Evolutionary conservation across 2,329 filamentous ascomycete genomes (phyloP).

Genomic region (Fusarium bulbicola): DNA sequence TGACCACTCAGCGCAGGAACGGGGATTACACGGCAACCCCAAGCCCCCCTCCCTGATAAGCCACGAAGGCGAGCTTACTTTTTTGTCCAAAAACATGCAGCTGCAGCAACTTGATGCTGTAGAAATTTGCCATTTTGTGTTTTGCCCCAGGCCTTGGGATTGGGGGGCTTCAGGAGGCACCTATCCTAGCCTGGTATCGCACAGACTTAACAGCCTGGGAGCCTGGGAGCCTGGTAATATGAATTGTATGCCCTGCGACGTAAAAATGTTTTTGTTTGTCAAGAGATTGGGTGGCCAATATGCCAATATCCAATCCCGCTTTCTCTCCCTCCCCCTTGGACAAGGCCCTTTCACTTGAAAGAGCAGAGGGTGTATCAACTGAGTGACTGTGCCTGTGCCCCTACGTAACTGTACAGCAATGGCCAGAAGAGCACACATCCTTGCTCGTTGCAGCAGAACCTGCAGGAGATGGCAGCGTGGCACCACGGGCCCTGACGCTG

Average conservation of each 20-base stretch:
- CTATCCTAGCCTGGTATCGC: slow-evolving; percentile 1
- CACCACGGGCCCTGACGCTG: slow-evolving; percentile 22
- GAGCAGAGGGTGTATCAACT: not conserved
- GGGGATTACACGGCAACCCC: slow-evolving; percentile 20
- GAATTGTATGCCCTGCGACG: slow-evolving; percentile 3
- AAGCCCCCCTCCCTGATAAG: slow-evolving; percentile 6
- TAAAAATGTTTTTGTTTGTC: slow-evolving; percentile 26
- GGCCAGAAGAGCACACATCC: slow-evolving; percentile 11
- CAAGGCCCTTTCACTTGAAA: slow-evolving; percentile 14
- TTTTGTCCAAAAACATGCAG: slow-evolving; percentile 36
- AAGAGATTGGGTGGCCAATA: slow-evolving; percentile 11
- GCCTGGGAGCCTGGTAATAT: not conserved
- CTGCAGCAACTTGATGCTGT: slow-evolving; percentile 34
- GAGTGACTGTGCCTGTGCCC: not conserved
- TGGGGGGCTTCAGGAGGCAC: not conserved
- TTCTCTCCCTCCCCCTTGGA: not conserved
- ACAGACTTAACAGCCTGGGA: slow-evolving; percentile 28
- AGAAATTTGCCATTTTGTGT: slow-evolving; percentile 8
- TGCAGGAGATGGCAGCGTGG: slow-evolving; percentile 32
- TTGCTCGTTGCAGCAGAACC: slow-evolving; percentile 29
- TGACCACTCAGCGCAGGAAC: slow-evolving; percentile 24
- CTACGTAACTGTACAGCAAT: slow-evolving; percentile 14
- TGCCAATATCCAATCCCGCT: slow-evolving; percentile 5
- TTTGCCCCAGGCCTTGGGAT: not conserved
- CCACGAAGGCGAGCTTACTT: slow-evolving; percentile 25